phyloP scores from a whole-genome alignment of 345 rosid species.

The Bruguiera parviflora region DNA sequence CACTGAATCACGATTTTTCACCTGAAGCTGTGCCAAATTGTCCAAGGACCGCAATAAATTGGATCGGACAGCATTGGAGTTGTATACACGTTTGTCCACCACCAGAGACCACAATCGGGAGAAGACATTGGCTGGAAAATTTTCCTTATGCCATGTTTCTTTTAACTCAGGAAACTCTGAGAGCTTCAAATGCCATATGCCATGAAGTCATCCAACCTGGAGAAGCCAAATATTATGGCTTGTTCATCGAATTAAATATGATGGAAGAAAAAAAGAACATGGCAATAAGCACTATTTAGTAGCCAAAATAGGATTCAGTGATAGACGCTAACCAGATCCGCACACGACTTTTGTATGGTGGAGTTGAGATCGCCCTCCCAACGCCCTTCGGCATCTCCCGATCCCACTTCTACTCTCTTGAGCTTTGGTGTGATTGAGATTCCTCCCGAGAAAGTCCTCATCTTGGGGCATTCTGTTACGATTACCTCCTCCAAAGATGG shows the following conservation, averaged over 20 bases:
- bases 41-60: slow-evolving; percentile 3
- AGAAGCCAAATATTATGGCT: no score
- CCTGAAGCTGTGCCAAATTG: background rate
- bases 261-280: no score
- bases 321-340: background rate
- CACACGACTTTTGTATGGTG: background rate
- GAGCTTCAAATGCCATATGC: background rate
- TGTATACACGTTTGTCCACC: slow-evolving; percentile 1
- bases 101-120: background rate
- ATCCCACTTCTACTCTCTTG: background rate
- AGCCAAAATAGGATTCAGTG: no score
- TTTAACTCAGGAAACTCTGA: slow-evolving; percentile 6
- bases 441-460: background rate
- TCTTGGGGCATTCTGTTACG: background rate
- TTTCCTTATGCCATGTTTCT: slow-evolving; percentile 1
- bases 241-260: no score
- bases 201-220: slow-evolving; percentile 3
- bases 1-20: slow-evolving; percentile 1
- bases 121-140: slow-evolving; percentile 1
- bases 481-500: background rate
- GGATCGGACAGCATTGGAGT: background rate
- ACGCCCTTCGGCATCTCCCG: no score
- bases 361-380: background rate
- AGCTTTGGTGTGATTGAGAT: background rate
- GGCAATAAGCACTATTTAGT: no score